Conservation (phyloP, 148 eudicot species). For the Vaccinium macrocarpon region DNA sequence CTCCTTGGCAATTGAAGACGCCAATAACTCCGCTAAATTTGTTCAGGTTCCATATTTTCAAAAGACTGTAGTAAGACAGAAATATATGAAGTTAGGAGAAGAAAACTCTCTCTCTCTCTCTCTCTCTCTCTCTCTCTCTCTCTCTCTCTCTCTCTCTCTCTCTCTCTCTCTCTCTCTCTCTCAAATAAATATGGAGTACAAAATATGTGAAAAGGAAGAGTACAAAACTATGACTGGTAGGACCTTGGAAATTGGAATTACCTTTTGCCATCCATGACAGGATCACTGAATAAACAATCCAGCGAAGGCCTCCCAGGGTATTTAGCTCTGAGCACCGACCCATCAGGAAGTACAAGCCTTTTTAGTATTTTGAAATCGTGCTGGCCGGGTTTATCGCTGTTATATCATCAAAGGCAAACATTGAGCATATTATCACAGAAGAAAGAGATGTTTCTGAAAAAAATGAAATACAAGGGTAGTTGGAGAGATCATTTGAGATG, state of each 20-base stretch:
- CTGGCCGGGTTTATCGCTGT: slow-evolving; percentile 39
- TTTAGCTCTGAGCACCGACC: slow-evolving; percentile 40
- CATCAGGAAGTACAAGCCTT: slow-evolving; percentile 41
- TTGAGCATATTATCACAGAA: not conserved
- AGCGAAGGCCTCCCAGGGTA: slow-evolving; percentile 39
- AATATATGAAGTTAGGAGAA: not conserved
- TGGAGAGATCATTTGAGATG: not conserved
- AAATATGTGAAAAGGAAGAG: not conserved
- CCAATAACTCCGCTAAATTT: slow-evolving; percentile 40
- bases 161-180: not conserved
- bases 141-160: not conserved
- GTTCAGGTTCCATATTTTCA: slow-evolving; percentile 54
- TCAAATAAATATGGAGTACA: not conserved
- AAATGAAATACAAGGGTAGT: not conserved
- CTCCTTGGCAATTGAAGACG: slow-evolving; percentile 51
- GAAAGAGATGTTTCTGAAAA: not conserved
- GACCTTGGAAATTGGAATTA: not conserved
- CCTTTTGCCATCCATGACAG: slow-evolving; percentile 42
- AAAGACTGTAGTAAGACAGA: slow-evolving; percentile 19
- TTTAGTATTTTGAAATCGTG: slow-evolving; percentile 39
- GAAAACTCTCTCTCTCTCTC: no score
- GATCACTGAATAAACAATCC: slow-evolving; percentile 42
- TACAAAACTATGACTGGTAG: not conserved
- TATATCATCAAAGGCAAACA: not conserved
- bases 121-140: no score